Evolutionary conservation across 495 filamentous ascomycete species (phyloP).

Genomic region (Aspergillus bertholletiae): DNA sequence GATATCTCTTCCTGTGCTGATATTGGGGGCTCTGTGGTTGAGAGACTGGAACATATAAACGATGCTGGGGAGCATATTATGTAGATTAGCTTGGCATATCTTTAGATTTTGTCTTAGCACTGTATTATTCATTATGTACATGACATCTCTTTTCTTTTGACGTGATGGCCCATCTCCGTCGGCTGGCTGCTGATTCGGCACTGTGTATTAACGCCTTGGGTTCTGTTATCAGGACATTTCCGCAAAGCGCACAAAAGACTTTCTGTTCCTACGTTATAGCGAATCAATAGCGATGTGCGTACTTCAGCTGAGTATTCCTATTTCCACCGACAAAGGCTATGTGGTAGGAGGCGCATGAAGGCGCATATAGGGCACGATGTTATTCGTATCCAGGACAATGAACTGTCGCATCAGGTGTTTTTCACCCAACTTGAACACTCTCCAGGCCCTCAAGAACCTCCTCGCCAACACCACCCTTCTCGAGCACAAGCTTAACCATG

Average conservation of each 20-base stretch:
- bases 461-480: slow-evolving; percentile 72
- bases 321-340: not conserved
- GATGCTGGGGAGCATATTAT: not conserved
- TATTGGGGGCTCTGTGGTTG: not conserved
- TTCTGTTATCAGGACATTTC: not conserved
- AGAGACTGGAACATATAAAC: not conserved
- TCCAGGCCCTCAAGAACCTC: slow-evolving; percentile 80
- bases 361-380: not conserved
- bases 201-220: not conserved
- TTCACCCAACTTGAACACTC: slow-evolving; percentile 43
- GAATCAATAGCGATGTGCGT: not conserved
- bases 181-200: not conserved
- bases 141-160: not conserved
- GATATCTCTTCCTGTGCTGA: not conserved
- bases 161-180: not conserved
- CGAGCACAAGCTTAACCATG: slow-evolving; percentile 64
- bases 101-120: not conserved
- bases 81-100: not conserved
- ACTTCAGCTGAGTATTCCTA: not conserved
- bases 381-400: not conserved
- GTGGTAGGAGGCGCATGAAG: not conserved
- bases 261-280: not conserved
- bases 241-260: not conserved
- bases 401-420: not conserved
- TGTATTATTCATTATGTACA: slow-evolving; percentile 3